Evolutionary conservation across 2,329 filamentous ascomycete genomes (phyloP), one percentile per base, ranked within the genome.

Genomic region (Nemania abortiva): DNA sequence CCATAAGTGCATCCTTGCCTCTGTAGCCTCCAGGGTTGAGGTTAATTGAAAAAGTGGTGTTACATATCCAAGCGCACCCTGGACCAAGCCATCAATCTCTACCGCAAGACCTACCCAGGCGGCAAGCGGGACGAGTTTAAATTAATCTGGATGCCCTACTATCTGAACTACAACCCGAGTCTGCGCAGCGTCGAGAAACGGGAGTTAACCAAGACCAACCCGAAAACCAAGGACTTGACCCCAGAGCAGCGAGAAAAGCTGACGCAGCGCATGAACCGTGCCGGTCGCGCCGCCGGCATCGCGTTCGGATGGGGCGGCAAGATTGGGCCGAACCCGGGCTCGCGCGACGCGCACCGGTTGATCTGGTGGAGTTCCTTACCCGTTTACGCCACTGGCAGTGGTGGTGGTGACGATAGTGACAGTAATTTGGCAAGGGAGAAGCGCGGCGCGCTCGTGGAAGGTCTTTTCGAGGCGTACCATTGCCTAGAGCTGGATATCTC

Each of bases 91-190:
- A 42, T 42, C 37, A 11, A 5, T 11, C 37, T 42, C 37, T 42
- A 56, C 27, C 50, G 50, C 50, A 53, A 31, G 50, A 31, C 27
- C 50, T 31, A 53, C 27, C 27, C 27, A n/a, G 27, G 50, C 50
- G 15, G 18, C 5, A 18, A 2, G 18, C 29, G 15, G 13, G 50
- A 53, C 27, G 27, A 31, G 50, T 53, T 53, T 27, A 27, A 27
- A 29, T 15, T 53, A 3, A 34, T 18, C n/a, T 50, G 37, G 27
- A 53, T 27, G n/a, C 27, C 27, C 6, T 34, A n/a, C 50, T 31
- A 31, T n/a, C 50, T 31, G 3, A 53, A 31, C 20, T 31, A 18
- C 11, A 53, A 53, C 18, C 50, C 50, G 24, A 13, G n/a, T 5
- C 15, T 15, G 18, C 29, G n/a, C 27, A 34, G 50, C 27, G 27